Evolutionary conservation across 768 basidiomycete genomes (phyloP).

Genomic region (Tricholoma hemisulphureum): DNA sequence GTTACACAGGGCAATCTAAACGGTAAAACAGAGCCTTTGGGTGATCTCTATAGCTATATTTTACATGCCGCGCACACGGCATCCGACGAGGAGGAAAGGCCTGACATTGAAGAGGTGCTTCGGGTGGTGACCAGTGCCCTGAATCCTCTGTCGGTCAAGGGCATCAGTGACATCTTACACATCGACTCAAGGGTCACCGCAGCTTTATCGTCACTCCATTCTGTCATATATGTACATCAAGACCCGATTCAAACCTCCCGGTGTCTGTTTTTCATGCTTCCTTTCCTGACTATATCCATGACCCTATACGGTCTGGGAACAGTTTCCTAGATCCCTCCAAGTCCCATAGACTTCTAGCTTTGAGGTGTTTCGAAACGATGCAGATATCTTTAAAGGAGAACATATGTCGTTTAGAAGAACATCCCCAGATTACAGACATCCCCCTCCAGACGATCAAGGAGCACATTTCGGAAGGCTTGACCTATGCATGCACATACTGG

Average conservation of each 20-base stretch:
- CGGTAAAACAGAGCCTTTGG: not conserved
- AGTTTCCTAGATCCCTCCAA: not conserved
- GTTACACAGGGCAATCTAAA: not conserved
- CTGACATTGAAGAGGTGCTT: not conserved
- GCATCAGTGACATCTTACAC: not conserved
- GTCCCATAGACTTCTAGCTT: not conserved
- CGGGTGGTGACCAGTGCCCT: not conserved
- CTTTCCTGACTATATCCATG: not conserved
- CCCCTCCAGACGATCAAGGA: not conserved
- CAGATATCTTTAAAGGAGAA: not conserved
- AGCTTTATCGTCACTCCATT: not conserved
- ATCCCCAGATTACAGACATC: too few relatives aligned
- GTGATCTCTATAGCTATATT: not conserved
- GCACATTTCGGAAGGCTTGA: not conserved
- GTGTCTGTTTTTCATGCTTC: not conserved
- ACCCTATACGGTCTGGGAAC: not conserved
- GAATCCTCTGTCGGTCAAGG: not conserved
- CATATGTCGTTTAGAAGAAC: too few relatives aligned
- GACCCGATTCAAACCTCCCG: not conserved
- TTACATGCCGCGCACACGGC: not conserved
- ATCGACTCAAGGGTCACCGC: not conserved
- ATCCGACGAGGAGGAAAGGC: not conserved
- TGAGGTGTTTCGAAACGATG: not conserved
- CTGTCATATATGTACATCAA: not conserved
- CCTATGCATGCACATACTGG: not conserved